These are phyloP conservation scores for Pholiota adiposa DNA, from an alignment of 1,284 basidiomycete species.

Conservation along the genomic window DNA sequence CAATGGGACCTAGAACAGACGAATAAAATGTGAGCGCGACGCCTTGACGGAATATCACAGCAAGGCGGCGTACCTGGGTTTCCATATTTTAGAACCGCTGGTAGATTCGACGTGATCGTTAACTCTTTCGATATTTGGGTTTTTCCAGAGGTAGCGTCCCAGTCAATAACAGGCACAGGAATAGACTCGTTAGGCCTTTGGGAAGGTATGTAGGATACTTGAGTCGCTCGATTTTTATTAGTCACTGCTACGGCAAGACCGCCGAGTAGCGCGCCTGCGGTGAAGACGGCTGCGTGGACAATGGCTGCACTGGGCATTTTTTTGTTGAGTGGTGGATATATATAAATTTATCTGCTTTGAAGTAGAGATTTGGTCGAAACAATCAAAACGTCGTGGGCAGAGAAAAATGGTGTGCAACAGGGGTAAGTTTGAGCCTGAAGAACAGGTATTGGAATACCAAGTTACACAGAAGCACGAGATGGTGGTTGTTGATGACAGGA, in stretches of 20 bases:
- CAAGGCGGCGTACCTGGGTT: constrained; percentile 60
- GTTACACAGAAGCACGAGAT: background rate
- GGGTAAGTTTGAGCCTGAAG: background rate
- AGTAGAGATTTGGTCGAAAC: background rate
- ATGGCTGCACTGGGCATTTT: constrained; percentile 45
- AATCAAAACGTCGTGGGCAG: background rate
- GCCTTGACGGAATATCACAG: background rate
- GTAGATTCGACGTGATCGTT: constrained; percentile 28
- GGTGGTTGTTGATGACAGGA: background rate
- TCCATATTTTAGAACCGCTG: constrained; percentile 68
- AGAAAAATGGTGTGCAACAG: background rate
- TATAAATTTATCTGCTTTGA: background rate
- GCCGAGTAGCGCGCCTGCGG: constrained; percentile 71
- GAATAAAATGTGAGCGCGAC: background rate
- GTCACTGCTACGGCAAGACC: constrained; percentile 58
- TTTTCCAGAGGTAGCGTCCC: constrained; percentile 37
- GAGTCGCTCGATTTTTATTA: constrained; percentile 28
- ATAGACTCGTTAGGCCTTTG: constrained; percentile 3
- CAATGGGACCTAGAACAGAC: constrained; percentile 71
- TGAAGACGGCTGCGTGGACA: constrained; percentile 70
- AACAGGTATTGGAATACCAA: background rate
- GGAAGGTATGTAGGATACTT: constrained; percentile 14
- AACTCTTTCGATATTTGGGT: constrained; percentile 33
- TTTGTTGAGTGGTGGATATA: background rate
- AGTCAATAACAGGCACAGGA: constrained; percentile 35